A percentile compares a stretch with the other conserved stretches of the same genome.
phyloP scores from a whole-genome alignment of 768 basidiomycete genomes.

The Tricholoma sp. region DNA sequence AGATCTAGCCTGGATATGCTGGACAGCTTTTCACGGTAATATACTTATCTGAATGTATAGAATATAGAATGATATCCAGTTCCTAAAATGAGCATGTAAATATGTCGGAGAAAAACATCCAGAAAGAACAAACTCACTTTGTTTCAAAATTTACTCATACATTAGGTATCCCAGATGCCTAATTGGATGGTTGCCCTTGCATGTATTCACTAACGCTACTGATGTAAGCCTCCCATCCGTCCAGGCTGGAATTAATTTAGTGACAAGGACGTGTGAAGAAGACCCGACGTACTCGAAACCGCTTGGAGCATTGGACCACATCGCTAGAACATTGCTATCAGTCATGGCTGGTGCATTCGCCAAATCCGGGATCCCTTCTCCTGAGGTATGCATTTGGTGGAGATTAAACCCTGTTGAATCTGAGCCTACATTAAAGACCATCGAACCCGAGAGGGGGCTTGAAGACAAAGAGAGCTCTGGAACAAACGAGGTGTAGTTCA shows the following conservation, averaged over 20 bases:
- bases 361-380: background rate
- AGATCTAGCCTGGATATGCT: too few species aligned
- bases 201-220: constrained; percentile 35
- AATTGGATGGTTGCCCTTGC: constrained; percentile 16
- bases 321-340: constrained; percentile 49
- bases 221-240: constrained; percentile 42
- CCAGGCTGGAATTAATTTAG: constrained; percentile 25
- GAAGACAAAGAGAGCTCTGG: background rate
- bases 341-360: constrained; percentile 19
- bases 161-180: background rate
- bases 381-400: background rate
- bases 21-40: too few species aligned
- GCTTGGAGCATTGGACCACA: constrained; percentile 65
- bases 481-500: background rate
- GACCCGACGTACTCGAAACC: constrained; percentile 59
- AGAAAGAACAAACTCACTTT: too few species aligned
- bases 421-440: background rate
- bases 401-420: background rate
- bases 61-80: too few species aligned
- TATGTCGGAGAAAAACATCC: too few species aligned
- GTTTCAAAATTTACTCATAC: too few species aligned
- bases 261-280: background rate
- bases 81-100: too few species aligned
- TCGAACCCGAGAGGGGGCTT: too few species aligned
- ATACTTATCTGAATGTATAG: too few species aligned